Base-by-base conservation (phyloP, 78 protist species). In the Dictyostelium citrinum region DNA sequence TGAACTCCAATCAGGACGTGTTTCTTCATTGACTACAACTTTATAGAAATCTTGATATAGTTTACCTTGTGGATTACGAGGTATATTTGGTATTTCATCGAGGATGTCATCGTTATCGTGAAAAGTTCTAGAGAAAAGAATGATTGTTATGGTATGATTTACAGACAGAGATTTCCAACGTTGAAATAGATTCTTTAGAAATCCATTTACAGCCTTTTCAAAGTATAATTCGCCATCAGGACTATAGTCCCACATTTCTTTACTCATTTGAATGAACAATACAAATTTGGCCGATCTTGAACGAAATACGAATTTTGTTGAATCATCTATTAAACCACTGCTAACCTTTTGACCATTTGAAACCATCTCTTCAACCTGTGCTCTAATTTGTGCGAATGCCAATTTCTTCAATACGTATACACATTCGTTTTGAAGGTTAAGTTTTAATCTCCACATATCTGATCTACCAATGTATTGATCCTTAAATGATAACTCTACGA, bases 221-320 rank as follows among this genome's bases (percentile, higher is more conserved):
- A 95, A 95, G 61, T 96, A 95, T 24, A 95, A 70, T 2, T 97
- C 96, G 1, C 98, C 98, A 35, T 93, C 90, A 33, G 61, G 37
- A 14, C 74, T 45, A 55, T 82, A 97, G n/a, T 94, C 96, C 96
- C 98, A 97, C 98, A 97, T 96, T 35, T 97, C 98, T 33, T 84
- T 68, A 16, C 88, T 60, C 92, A 97, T 74, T 33, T 97, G 98
- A 9, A 97, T 81, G 72, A 94, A 39, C 45, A 93, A 12, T 12
- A 97, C 70, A 39, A 92, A 82, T 41, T 91, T 82, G 0, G 97
- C 97, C 0, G 96, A 91, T 10, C 97, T 64, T 55, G 97, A 96
- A 17, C 97, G 45, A 45, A 95, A 97, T n/a, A 96, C 95, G 58
- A 93, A 81, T 82, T 96, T 95, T 17, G 98, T 97, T 8, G 83